These are phyloP conservation scores for Erythrophleum ivorense DNA, from an alignment of 331 rosid genomes.

Conservation along the genomic window DNA sequence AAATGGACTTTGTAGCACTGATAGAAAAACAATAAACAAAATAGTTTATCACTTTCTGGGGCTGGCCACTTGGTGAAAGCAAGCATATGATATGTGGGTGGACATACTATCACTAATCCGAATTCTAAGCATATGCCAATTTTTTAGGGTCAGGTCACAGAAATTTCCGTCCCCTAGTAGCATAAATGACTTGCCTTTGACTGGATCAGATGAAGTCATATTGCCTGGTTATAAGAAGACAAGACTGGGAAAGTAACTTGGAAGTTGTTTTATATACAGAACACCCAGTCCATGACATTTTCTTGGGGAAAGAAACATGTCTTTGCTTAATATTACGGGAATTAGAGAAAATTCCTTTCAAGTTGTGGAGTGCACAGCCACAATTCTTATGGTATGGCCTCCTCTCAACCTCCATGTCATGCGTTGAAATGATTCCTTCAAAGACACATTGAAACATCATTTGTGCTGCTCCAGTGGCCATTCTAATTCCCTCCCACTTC, in stretches of 20 bases:
- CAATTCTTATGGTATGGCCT: conserved; percentile 71
- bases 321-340: conserved; percentile 33
- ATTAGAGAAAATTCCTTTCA: conserved; percentile 30
- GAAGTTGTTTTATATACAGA: conserved; percentile 38
- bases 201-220: too few species aligned
- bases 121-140: too few species aligned
- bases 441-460: conserved; percentile 48
- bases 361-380: conserved; percentile 55
- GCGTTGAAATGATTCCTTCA: conserved; percentile 57
- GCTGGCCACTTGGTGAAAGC: too few species aligned
- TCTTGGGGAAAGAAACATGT: conserved; percentile 43
- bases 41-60: neutral
- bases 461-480: conserved; percentile 47
- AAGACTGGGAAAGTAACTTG: conserved; percentile 35
- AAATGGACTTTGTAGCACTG: too few species aligned
- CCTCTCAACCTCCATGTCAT: conserved; percentile 51
- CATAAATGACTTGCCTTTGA: too few species aligned
- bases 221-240: conserved; percentile 14
- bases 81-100: too few species aligned
- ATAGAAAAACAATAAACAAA: conserved; percentile 20
- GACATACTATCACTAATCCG: too few species aligned
- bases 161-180: too few species aligned
- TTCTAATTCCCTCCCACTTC: conserved; percentile 25
- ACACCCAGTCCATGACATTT: conserved; percentile 44
- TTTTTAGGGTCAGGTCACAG: too few species aligned